Evolutionary conservation across 1,284 basidiomycete species (phyloP), one percentile per base, ranked within the genome.

Genomic region (Cryptococcus sp.): DNA sequence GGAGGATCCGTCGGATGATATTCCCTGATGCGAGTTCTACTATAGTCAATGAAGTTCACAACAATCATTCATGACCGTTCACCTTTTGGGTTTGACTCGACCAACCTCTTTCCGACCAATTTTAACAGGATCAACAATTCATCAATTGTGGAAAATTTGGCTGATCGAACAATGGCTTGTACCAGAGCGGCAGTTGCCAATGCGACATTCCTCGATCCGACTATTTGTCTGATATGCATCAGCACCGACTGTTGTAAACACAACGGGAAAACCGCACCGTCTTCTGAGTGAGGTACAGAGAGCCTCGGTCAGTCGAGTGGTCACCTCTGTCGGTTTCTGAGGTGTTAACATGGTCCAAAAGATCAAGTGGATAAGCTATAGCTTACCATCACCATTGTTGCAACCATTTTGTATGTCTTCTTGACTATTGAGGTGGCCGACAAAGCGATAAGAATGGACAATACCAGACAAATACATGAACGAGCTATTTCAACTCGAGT

Each of bases 81-180:
- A 92, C 93, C 92, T 84, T 94, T 93, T 8, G 92, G 90, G 70
- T 97, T 93, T 11, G 92, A 90, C 42, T 90, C 87, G 31, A 90
- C 86, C 46, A 98, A 77, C 59, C 83, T 83, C 61, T 83, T 80
- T 1, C 95, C 95, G 3, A 92, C 87, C 49, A 80, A 79, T 56
- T 89, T 86, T 65, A 98, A 88, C 58, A 91, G 84, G 38, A 81
- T 80, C 10, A 94, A 82, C 4, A 98, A 80, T 66, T 96, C 89
- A 49, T 91, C 88, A 65, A 98, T 88, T 61, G 87, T 89, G 38
- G 83, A 84, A 68, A 95, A 96, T 56, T 84, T 85, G 5, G 90
- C 89, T 63, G 86, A 86, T 5, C 91, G 85, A 7, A 98, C 87
- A 55, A 98, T 89, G 68, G 91, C 88, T 46, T 91, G 85, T 35